Conservation (phyloP, 768 basidiomycete genomes). For the Hemileccinum rubropunctum region DNA sequence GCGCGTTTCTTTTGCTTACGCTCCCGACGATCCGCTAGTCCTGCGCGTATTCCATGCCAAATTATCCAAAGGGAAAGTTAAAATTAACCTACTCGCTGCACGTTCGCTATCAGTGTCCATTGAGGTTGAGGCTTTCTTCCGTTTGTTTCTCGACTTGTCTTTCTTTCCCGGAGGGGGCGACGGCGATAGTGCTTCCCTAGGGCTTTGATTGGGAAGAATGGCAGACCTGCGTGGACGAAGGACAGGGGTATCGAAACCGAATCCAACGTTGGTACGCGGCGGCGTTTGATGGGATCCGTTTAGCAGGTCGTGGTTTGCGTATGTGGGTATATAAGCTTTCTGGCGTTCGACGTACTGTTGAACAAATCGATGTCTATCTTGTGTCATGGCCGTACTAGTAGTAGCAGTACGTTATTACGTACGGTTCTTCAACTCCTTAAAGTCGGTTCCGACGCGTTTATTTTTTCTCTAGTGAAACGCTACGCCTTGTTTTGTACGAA, state of each 20-base stretch:
- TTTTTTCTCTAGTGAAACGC: slow-evolving; percentile 7
- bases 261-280: slow-evolving; percentile 15
- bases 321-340: slow-evolving; percentile 38
- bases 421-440: background rate
- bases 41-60: slow-evolving; percentile 32
- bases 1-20: slow-evolving; percentile 57
- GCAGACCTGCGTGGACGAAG: slow-evolving; percentile 45
- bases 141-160: slow-evolving; percentile 27
- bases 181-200: background rate
- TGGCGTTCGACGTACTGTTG: slow-evolving; percentile 51
- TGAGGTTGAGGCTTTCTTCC: slow-evolving; percentile 13
- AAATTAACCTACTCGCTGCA: slow-evolving; percentile 32
- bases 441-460: background rate
- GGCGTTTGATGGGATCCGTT: slow-evolving; percentile 10
- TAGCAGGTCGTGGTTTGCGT: slow-evolving; percentile 40
- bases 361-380: slow-evolving; percentile 43
- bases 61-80: background rate
- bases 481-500: background rate
- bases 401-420: too few species aligned
- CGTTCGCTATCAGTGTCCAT: slow-evolving; percentile 34
- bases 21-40: slow-evolving; percentile 62
- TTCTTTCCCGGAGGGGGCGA: slow-evolving; percentile 7
- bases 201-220: slow-evolving; percentile 4
- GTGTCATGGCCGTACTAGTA: slow-evolving; percentile 5
- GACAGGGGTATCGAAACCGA: slow-evolving; percentile 54